Conservation (phyloP, 305 asterid species). For the Striga hermonthica region DNA sequence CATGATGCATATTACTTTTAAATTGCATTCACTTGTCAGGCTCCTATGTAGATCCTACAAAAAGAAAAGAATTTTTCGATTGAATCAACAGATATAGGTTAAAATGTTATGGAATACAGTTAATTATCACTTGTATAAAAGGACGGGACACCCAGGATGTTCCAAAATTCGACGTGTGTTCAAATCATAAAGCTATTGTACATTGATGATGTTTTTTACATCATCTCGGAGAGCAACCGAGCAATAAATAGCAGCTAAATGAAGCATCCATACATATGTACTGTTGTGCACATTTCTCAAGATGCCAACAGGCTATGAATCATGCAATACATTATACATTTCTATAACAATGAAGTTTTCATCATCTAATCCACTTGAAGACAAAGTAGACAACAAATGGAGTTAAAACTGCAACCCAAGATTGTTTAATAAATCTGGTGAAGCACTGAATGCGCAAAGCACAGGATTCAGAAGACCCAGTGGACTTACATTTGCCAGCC, state of each 20-base stretch:
- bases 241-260: conserved; percentile 14
- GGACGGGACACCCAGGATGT: neutral
- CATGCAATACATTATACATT: conserved; percentile 9
- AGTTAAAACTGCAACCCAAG: conserved; percentile 21
- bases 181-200: conserved; percentile 12
- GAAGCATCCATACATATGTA: conserved; percentile 3
- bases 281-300: conserved; percentile 15
- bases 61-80: neutral
- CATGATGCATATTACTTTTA: neutral
- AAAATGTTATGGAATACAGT: neutral
- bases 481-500: conserved; percentile 77
- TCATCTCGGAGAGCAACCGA: conserved; percentile 11
- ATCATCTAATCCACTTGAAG: conserved; percentile 24
- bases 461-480: conserved; percentile 15
- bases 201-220: conserved; percentile 2
- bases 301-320: conserved; percentile 19
- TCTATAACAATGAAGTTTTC: conserved; percentile 17
- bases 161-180: conserved; percentile 7
- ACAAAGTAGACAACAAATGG: conserved; percentile 16
- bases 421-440: conserved; percentile 15
- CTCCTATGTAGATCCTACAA: conserved; percentile 5
- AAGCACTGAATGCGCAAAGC: conserved; percentile 26
- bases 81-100: conserved; percentile 5
- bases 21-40: conserved; percentile 12
- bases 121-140: neutral